A percentile compares a stretch with the other conserved stretches of the same genome.
phyloP scores from a whole-genome alignment of 1,284 basidiomycete species.

The Ceratobasidium sp. region DNA sequence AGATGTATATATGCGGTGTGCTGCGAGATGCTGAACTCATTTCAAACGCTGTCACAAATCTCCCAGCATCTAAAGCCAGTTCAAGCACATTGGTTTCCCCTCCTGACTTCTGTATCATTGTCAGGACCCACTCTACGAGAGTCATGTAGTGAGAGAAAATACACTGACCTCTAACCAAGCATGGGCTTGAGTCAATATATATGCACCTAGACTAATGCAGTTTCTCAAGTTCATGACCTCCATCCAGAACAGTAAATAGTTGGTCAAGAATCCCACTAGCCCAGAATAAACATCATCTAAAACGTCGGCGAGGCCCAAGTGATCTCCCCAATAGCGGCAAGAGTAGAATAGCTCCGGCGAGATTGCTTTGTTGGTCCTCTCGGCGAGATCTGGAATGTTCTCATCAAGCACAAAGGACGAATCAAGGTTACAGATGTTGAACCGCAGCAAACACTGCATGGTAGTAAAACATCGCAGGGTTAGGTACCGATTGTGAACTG shows the following conservation, averaged over 20 bases:
- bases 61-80: not conserved
- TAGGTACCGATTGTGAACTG: not conserved
- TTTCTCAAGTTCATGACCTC: not conserved
- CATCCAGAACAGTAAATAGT: not conserved
- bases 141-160: not conserved
- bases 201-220: not conserved
- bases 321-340: not conserved
- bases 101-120: no score
- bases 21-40: not conserved
- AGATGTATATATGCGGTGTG: conserved; percentile 17
- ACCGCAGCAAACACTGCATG: not conserved
- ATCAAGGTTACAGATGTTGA: conserved; percentile 3
- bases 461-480: not conserved
- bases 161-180: not conserved
- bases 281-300: not conserved
- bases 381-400: not conserved
- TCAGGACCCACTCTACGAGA: not conserved
- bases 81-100: not conserved
- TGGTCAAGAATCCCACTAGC: not conserved
- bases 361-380: not conserved
- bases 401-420: not conserved
- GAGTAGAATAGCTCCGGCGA: not conserved
- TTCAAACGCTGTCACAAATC: not conserved
- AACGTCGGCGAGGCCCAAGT: not conserved
- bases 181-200: not conserved